Conservation (phyloP, 2,329 filamentous ascomycete genomes). For the Claviceps fusiformis region DNA sequence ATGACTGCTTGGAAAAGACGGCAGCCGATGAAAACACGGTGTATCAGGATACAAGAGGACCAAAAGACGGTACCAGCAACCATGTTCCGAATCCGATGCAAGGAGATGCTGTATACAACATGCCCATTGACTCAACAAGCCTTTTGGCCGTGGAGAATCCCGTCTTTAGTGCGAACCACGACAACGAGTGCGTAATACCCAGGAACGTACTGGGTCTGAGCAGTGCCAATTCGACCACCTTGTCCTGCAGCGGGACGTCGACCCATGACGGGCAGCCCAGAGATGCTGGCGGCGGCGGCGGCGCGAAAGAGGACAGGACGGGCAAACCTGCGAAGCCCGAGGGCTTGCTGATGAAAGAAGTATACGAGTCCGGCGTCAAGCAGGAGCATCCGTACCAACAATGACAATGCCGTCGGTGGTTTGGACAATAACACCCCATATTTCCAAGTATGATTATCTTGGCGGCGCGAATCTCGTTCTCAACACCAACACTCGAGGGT, state of each 20-base stretch:
- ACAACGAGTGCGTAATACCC: not conserved
- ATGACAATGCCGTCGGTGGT: not conserved
- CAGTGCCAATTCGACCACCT: not conserved
- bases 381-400: not conserved
- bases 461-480: not conserved
- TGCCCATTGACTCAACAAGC: slow-evolving; percentile 15
- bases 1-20: slow-evolving; percentile 1
- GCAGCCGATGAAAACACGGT: slow-evolving; percentile 3
- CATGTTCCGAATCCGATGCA: slow-evolving; percentile 16
- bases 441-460: not conserved
- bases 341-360: slow-evolving; percentile 24
- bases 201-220: not conserved
- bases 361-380: not conserved
- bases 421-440: not conserved
- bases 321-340: slow-evolving; percentile 12
- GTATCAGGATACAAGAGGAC: not conserved
- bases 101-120: slow-evolving; percentile 20
- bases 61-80: slow-evolving; percentile 5
- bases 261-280: slow-evolving; percentile 19
- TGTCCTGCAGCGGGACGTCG: slow-evolving; percentile 15
- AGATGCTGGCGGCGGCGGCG: not conserved
- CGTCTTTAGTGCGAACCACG: slow-evolving; percentile 8
- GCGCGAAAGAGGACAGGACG: slow-evolving; percentile 1
- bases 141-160: slow-evolving; percentile 15
- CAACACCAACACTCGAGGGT: not conserved